phyloP scores from a whole-genome alignment of 129 eudicot genomes.

The Ambrosia trifida region DNA sequence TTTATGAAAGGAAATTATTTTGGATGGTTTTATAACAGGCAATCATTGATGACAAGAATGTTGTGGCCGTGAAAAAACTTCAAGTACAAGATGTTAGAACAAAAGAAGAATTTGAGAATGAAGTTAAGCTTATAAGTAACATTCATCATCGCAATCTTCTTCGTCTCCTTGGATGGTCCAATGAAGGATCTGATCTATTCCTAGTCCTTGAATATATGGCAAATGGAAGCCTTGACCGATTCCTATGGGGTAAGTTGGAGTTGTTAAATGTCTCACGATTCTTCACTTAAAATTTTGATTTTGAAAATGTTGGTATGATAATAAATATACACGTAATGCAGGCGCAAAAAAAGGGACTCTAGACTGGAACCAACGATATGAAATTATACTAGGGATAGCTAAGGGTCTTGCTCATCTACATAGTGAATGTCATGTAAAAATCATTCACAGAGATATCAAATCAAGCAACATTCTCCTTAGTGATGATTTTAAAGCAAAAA shows the following conservation, averaged over 20 bases:
- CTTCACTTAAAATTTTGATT: background rate
- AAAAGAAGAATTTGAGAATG: constrained; percentile 55
- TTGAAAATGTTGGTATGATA: background rate
- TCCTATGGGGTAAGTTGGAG: constrained; percentile 49
- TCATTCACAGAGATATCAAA: constrained; percentile 68
- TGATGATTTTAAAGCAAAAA: constrained; percentile 55
- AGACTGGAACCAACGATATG: constrained; percentile 55
- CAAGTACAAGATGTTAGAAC: constrained; percentile 40
- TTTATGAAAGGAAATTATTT: background rate
- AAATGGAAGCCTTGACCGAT: constrained; percentile 64
- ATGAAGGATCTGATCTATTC: constrained; percentile 52
- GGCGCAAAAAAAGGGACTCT: constrained; percentile 54
- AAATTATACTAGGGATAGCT: constrained; percentile 58
- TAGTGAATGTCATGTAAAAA: constrained; percentile 58
- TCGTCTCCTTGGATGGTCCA: constrained; percentile 64
- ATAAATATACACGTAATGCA: constrained; percentile 14
- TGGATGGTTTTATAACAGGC: constrained; percentile 37
- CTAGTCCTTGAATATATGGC: constrained; percentile 64
- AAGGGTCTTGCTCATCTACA: constrained; percentile 70
- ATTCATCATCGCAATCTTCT: constrained; percentile 68
- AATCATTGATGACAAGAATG: constrained; percentile 40
- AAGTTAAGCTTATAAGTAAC: constrained; percentile 66
- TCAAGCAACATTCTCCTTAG: constrained; percentile 59
- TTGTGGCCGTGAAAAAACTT: constrained; percentile 64
- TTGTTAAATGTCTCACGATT: background rate